Percentiles rank a stretch among this genome's conserved stretches.
These are phyloP conservation scores for Cyclocybe aegerita DNA, from an alignment of 768 basidiomycete genomes.

Conservation along the genomic window DNA sequence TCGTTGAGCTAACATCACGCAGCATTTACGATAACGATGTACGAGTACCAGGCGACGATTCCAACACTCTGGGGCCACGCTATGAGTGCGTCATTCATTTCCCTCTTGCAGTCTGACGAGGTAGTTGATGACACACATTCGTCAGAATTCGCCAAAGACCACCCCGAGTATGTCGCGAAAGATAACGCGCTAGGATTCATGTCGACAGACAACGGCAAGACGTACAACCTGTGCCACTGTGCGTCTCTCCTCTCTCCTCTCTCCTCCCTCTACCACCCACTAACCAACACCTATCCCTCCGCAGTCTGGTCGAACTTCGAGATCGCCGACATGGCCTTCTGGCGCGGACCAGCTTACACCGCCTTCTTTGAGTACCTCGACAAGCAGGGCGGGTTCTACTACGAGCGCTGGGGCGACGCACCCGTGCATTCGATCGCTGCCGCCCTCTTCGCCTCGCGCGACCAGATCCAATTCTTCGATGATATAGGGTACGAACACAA, in stretches of 20 bases:
- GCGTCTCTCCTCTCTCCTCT: conserved; percentile 21
- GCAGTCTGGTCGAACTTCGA: conserved; percentile 70
- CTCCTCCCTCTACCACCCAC: conserved; percentile 1
- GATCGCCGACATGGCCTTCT: conserved; percentile 66
- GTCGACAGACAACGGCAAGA: conserved; percentile 45
- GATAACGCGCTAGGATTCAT: conserved; percentile 65
- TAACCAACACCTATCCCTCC: not conserved
- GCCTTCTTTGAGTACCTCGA: conserved; percentile 69
- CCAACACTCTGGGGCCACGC: conserved; percentile 72
- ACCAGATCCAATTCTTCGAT: conserved; percentile 72
- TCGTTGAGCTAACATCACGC: not conserved
- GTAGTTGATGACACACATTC: not conserved
- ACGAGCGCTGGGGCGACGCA: conserved; percentile 64
- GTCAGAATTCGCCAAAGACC: conserved; percentile 51
- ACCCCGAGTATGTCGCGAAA: conserved; percentile 57
- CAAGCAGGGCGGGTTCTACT: conserved; percentile 62
- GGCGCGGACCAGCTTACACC: conserved; percentile 62
- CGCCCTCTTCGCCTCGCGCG: conserved; percentile 53
- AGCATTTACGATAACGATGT: conserved; percentile 73
- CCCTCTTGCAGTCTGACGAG: too few relatives aligned
- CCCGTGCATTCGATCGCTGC: conserved; percentile 72
- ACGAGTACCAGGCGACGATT: conserved; percentile 75
- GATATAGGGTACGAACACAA: conserved; percentile 79
- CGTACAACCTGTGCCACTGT: conserved; percentile 77
- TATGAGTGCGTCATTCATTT: conserved; percentile 46